Evolutionary conservation across 2,329 filamentous ascomycete genomes (phyloP), one percentile per base, ranked within the genome.

Genomic region (Zasmidium cellare): DNA sequence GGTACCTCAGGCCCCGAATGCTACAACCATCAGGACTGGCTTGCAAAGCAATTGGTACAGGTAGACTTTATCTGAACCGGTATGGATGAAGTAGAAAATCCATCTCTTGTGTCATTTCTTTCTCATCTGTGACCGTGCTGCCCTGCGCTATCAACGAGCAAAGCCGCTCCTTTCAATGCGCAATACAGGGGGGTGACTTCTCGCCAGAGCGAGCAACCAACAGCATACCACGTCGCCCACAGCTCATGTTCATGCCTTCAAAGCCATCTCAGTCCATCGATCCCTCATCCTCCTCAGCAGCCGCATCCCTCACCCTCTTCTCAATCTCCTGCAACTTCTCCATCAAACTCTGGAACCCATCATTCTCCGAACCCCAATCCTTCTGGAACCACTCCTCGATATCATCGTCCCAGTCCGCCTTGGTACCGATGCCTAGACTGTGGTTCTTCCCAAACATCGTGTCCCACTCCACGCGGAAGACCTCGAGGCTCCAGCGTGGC

Each of bases 381-480:
- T 59, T 41, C 2, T 71, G 70, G 38, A 74, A 73, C 69, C 69
- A 74, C 9, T 58, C 62, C 6, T 62, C 57, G 11, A 67, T 60
- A 44, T 66, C 67, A 31, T 67, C 61, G 2, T 55, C 49, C 70
- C 71, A 74, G 6, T 63, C 59, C 1, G 66, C 63, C 28, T 44
- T 47, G 20, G 59, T 57, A 18, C 71, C 72, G 23, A 73, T 63
- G 0, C 46, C 12, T 9, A 74, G 58, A 11, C 63, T 56, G 45
- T 68, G 65, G 50, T 73, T 74, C 50, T 63, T 38, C 1, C 59
- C 58, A 12, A 74, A 61, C 23, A 55, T 58, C 3, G 46, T 64
- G n/a, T 67, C 65, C 72, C 72, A 74, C 11, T 63, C 59, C 9
- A 58, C 59, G 31, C 69, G 64, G 47, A 60, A 69, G 3, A 74